Evolutionary conservation across 1,284 basidiomycete genomes (phyloP), one percentile per base, ranked within the genome.

Genomic region (Ganoderma multipileum): DNA sequence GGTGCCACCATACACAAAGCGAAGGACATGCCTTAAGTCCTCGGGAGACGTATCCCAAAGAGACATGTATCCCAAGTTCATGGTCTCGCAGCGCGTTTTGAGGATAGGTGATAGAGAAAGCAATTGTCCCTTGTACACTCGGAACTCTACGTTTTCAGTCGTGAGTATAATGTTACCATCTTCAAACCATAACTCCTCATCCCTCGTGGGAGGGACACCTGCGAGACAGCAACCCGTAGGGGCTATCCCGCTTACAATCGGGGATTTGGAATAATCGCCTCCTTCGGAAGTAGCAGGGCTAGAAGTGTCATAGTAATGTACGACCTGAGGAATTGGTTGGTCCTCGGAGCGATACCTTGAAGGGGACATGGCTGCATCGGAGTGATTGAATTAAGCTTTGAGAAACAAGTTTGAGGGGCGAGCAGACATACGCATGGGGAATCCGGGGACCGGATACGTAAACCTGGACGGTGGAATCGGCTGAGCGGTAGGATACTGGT

Each of bases 111-210:
- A 55, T 16, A 30, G 28, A 4, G 28, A 28, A 30, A 55, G 28
- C 52, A 55, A 55, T 18, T 28, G 67, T 0, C 72, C 69, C 1
- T 66, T 50, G 65, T 75, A 72, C 58, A 75, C 63, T 16, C 68
- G 66, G 63, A 71, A 71, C 18, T 66, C 59, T 2, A 66, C 42
- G 20, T 61, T 44, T 16, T 30, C 57, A 4, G 70, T 52, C 9
- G 44, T 30, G 2, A 71, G 62, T 12, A 59, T 28, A 30, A 71
- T 16, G 20, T 66, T 66, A 8, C 70, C 67, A 58, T 71, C 70
- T 14, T 68, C 66, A 23, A 65, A 70, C 69, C 69, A 70, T 2
- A 70, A 57, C 11, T 70, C 66, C 0, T 33, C 16, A 41, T 70
- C 69, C 14, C 50, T n/a, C 20, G 0, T 2, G 11, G n/a, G 23